Percentiles rank a stretch among this genome's conserved stretches.
Conservation (phyloP, 176 grass and related monocot genomes). For the Phragmites australis region DNA sequence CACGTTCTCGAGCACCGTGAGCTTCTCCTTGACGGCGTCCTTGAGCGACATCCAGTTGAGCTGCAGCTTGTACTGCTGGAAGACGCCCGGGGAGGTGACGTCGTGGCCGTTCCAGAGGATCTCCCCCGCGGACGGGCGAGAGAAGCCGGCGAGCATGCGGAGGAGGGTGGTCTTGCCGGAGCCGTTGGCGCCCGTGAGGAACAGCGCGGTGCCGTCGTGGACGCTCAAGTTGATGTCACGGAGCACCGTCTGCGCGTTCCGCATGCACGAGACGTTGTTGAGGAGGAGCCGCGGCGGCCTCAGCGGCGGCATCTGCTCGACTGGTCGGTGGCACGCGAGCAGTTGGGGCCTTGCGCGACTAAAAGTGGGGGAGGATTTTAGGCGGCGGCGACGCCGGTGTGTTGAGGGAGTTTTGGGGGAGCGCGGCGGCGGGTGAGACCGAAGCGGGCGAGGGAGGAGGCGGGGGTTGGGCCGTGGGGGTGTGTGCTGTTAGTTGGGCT, state of each 20-base stretch:
- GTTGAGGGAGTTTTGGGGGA: no score
- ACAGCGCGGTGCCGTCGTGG: conserved; percentile 79
- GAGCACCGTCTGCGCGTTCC: conserved; percentile 84
- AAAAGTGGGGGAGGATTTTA: no score
- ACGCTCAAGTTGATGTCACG: conserved; percentile 82
- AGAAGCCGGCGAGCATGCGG: conserved; percentile 89
- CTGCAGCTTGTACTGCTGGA: conserved; percentile 96
- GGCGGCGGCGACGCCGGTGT: no score
- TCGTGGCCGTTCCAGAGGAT: conserved; percentile 92
- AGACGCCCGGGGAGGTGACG: conserved; percentile 69
- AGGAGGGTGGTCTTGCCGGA: conserved; percentile 93
- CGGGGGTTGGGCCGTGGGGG: no score
- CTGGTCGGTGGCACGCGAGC: no score
- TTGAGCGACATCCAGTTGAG: conserved; percentile 91
- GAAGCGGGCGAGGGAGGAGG: no score
- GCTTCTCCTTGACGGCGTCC: conserved; percentile 84
- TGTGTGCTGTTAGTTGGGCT: no score
- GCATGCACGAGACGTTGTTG: conserved; percentile 87
- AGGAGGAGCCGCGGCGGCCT: conserved; percentile 70
- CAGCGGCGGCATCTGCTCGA: conserved; percentile 53
- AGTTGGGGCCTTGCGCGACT: no score
- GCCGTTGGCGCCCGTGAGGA: conserved; percentile 87
- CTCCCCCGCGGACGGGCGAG: conserved; percentile 77
- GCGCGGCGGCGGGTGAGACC: no score
- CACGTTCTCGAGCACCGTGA: conserved; percentile 88